Evolutionary conservation across 345 rosid species (phyloP), one percentile per base, ranked within the genome.

Genomic region (Camelina sativa): DNA sequence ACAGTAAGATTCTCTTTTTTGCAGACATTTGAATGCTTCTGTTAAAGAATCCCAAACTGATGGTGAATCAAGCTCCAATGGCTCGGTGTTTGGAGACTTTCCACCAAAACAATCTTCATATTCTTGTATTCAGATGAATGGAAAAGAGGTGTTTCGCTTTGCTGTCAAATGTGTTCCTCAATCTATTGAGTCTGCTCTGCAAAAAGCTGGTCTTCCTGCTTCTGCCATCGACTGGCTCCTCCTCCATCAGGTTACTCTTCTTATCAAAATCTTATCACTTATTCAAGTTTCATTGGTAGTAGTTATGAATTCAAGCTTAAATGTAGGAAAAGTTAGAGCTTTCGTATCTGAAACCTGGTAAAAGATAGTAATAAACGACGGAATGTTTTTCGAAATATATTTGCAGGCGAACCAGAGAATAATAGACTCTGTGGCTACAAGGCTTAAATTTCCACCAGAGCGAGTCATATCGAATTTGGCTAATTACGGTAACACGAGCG

Each of bases 341-440:
- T 61, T 71, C 5, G 3, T 54, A 23, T 17, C 4, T 4, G 7
- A 62, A 19, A 22, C 4, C 38, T 13, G 32, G 55, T 51, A 11
- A 59, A 59, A 17, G 17, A 17, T 17, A 17, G 17, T 17, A 17
- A 12, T 3, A 58, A 10, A 35, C 41, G 2, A 34, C 2, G 0
- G 67, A 23, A 2, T 2, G 2, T 62, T 8, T 8, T 25, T 19
- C 12, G 1, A 15, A n/a, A 11, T 11, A 0, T 1, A 47, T 11
- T 68, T 89, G 88, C 86, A 95, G 99, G 99, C 99, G 38, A 95
- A 95, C 76, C 95, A 90, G 81, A 89, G 97, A 87, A 95, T 95
- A 82, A 82, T 95, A 25, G 99, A 90, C 78, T 84, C 93, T 28
- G 98, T 92, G 63, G 96, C 97, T 38, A 80, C 91, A 46, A 91